Evolutionary conservation across 108 stramenopile species (phyloP).

Genomic region (Pseudonitzschia pungens): DNA sequence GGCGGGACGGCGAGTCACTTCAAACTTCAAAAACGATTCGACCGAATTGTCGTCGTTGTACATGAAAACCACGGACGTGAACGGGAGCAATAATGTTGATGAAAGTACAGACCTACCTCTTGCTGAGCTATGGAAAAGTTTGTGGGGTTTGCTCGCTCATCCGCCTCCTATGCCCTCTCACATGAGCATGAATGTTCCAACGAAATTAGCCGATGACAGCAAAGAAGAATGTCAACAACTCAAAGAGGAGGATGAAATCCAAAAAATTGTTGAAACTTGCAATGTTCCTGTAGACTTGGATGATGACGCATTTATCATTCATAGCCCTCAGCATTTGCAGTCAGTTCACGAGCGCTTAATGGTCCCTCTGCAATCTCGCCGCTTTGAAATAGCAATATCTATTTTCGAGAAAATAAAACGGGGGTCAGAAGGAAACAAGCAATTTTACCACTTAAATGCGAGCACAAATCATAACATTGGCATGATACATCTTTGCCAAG

Average conservation of each 20-base stretch:
- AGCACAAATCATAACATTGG: slow-evolving; percentile 57
- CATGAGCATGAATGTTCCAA: slow-evolving; percentile 9
- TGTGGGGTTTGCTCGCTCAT: slow-evolving; percentile 43
- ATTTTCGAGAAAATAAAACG: slow-evolving; percentile 45
- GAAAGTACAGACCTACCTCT: slow-evolving; percentile 28
- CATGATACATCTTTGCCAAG: slow-evolving; percentile 43
- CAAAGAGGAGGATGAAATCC: slow-evolving; percentile 33
- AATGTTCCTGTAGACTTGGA: slow-evolving; percentile 60
- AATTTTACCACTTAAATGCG: slow-evolving; percentile 32
- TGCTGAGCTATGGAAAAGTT: slow-evolving; percentile 35
- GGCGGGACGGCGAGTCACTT: neutral
- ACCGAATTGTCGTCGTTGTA: neutral
- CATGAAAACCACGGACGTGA: neutral
- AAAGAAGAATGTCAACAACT: neutral
- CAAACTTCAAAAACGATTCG: neutral
- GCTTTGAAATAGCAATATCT: slow-evolving; percentile 37
- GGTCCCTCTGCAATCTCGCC: slow-evolving; percentile 30
- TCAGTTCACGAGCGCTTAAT: slow-evolving; percentile 44
- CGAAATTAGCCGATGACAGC: neutral
- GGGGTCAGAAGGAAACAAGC: slow-evolving; percentile 34
- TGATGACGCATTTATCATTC: slow-evolving; percentile 58
- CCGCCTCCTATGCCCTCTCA: slow-evolving; percentile 35
- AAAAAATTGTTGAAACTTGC: slow-evolving; percentile 38
- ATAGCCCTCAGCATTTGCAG: slow-evolving; percentile 38
- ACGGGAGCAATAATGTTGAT: slow-evolving; percentile 18